Conservation (phyloP, 192 early-diverging fungal genomes). For the Linnemannia elongata region DNA sequence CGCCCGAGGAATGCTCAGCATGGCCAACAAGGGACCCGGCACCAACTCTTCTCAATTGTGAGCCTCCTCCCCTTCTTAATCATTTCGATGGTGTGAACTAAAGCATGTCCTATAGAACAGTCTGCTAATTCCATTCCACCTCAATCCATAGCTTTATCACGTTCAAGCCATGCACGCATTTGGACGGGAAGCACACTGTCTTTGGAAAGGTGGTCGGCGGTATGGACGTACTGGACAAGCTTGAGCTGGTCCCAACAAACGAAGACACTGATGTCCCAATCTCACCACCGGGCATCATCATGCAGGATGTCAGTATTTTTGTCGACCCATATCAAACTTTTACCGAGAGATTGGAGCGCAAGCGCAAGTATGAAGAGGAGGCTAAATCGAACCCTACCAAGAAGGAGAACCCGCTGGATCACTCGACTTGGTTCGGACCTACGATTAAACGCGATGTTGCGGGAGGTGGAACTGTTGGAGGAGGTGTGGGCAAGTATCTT, state of each 20-base stretch:
- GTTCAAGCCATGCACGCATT: slow-evolving; percentile 72
- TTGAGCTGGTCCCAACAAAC: slow-evolving; percentile 83
- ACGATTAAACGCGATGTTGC: slow-evolving; percentile 57
- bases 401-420: slow-evolving; percentile 66
- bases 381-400: slow-evolving; percentile 57
- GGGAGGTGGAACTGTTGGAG: slow-evolving; percentile 44
- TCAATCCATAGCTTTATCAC: slow-evolving; percentile 72
- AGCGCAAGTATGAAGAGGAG: slow-evolving; percentile 64
- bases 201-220: slow-evolving; percentile 96
- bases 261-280: slow-evolving; percentile 78
- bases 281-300: slow-evolving; percentile 74
- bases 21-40: slow-evolving; percentile 95
- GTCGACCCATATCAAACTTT: slow-evolving; percentile 90
- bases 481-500: slow-evolving; percentile 78
- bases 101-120: too few species aligned
- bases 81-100: neutral
- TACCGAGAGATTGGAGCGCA: slow-evolving; percentile 74
- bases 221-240: slow-evolving; percentile 80
- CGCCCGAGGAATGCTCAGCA: slow-evolving; percentile 87
- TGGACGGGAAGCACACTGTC: slow-evolving; percentile 91
- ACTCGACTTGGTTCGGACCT: slow-evolving; percentile 82
- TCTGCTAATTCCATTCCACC: neutral
- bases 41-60: slow-evolving; percentile 91
- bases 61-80: slow-evolving; percentile 15
- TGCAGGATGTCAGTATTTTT: slow-evolving; percentile 80